phyloP scores from a whole-genome alignment of 2,329 filamentous ascomycete species.

The Fusarium sp. region DNA sequence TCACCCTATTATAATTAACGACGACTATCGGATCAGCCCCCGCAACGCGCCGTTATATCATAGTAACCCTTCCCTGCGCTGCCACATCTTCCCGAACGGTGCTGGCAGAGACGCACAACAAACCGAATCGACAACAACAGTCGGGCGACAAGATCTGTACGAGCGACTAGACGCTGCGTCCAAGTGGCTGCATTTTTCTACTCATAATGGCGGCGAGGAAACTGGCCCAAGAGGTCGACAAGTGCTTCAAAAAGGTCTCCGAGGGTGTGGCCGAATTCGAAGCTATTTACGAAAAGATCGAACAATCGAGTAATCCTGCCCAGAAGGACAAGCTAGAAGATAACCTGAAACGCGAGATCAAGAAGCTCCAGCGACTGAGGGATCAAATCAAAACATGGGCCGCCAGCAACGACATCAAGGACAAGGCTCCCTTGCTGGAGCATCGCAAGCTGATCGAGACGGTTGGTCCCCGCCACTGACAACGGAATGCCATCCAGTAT shows the following conservation, averaged over 20 bases:
- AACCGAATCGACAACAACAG: conserved; percentile 10
- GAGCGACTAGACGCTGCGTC: conserved; percentile 20
- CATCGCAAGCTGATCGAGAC: conserved; percentile 97
- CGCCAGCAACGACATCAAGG: conserved; percentile 98
- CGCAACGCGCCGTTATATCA: conserved; percentile 25
- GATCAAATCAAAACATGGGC: conserved; percentile 99
- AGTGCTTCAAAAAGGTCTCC: conserved; percentile 98
- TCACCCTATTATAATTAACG: conserved; percentile 17
- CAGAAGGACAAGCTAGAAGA: conserved; percentile 99
- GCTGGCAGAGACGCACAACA: conserved; percentile 24
- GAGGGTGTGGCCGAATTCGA: conserved; percentile 95
- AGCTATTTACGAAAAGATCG: conserved; percentile 96
- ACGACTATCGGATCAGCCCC: conserved; percentile 8
- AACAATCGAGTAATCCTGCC: conserved; percentile 87
- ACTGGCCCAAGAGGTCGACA: conserved; percentile 97
- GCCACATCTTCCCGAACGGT: conserved; percentile 15
- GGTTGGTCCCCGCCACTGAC: conserved; percentile 63
- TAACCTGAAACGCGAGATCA: conserved; percentile 98
- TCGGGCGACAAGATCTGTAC: conserved; percentile 8
- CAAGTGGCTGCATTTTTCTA: conserved; percentile 25
- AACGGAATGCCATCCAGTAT: conserved; percentile 6
- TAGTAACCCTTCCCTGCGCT: conserved; percentile 20
- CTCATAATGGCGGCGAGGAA: conserved; percentile 90
- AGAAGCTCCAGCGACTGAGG: conserved; percentile 96
- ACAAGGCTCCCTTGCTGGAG: conserved; percentile 94